Evolutionary conservation across 208 protist genomes (phyloP).

Genomic region (Leishmania turanica): DNA sequence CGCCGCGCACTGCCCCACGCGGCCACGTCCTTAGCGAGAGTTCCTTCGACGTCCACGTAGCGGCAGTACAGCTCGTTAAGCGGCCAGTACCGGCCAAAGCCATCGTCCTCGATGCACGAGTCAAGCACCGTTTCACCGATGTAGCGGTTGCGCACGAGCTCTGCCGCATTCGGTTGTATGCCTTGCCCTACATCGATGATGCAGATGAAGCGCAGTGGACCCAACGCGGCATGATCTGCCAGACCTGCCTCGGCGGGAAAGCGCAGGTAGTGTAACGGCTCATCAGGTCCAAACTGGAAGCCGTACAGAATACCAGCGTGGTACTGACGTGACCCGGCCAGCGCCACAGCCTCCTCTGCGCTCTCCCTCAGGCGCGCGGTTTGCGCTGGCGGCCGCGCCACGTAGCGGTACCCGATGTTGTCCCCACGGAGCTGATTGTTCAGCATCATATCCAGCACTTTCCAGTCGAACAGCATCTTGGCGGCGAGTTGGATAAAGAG

Average conservation of each 20-base stretch:
- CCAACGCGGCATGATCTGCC: not conserved
- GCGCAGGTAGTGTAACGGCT: constrained; percentile 54
- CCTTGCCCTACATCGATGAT: constrained; percentile 90
- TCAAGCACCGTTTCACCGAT: constrained; percentile 84
- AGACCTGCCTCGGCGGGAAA: constrained; percentile 40
- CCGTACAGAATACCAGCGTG: constrained; percentile 68
- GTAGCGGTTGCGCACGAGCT: constrained; percentile 45
- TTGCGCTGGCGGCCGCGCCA: constrained; percentile 21
- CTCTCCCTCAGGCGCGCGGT: constrained; percentile 12
- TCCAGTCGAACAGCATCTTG: constrained; percentile 78
- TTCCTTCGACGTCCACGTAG: constrained; percentile 59
- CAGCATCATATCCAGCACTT: constrained; percentile 85
- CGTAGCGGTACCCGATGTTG: constrained; percentile 75
- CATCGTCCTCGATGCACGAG: constrained; percentile 86
- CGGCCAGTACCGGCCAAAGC: constrained; percentile 88
- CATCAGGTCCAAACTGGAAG: constrained; percentile 50
- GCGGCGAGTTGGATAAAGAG: constrained; percentile 74
- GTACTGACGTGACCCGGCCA: constrained; percentile 18
- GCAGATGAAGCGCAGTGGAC: constrained; percentile 63
- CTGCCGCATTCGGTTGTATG: constrained; percentile 57
- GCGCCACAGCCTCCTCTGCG: constrained; percentile 14
- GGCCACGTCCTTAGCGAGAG: constrained; percentile 39
- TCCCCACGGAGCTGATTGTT: constrained; percentile 86
- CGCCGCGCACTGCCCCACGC: constrained; percentile 53
- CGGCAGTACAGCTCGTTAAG: constrained; percentile 78